Evolutionary conservation across 2,329 filamentous ascomycete genomes (phyloP).

Genomic region (Thielaviopsis populi): DNA sequence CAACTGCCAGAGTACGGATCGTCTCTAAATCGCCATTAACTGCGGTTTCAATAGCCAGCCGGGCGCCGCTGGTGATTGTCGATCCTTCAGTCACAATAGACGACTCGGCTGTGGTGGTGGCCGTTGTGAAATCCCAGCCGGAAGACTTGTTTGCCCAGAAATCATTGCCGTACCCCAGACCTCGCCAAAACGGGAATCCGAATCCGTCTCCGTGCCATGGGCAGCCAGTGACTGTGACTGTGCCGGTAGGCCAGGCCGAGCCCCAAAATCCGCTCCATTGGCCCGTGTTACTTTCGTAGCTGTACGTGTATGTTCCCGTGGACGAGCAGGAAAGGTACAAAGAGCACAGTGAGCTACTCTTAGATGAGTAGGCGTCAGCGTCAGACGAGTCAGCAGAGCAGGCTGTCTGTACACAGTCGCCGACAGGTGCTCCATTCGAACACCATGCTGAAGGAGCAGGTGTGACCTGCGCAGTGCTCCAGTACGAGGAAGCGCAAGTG

Average conservation of each 20-base stretch:
- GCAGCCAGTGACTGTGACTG: constrained; percentile 21
- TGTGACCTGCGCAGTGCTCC: constrained; percentile 19
- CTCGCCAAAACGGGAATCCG: constrained; percentile 19
- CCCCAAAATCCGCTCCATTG: constrained; percentile 17
- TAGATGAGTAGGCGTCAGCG: constrained; percentile 18
- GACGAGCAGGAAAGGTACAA: constrained; percentile 18
- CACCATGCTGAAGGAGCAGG: constrained; percentile 20
- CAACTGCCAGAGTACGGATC: constrained; percentile 19
- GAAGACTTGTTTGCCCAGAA: constrained; percentile 18
- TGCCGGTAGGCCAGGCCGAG: constrained; percentile 18
- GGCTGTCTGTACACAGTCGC: constrained; percentile 19
- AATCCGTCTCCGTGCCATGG: constrained; percentile 20
- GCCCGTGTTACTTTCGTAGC: constrained; percentile 14
- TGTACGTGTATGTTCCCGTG: constrained; percentile 21
- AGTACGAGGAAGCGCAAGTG: constrained; percentile 21
- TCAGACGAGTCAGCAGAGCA: constrained; percentile 19
- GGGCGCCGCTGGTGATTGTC: constrained; percentile 16
- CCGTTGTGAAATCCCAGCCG: constrained; percentile 20
- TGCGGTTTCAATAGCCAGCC: constrained; percentile 16
- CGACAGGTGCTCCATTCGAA: constrained; percentile 16
- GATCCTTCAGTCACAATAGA: constrained; percentile 12
- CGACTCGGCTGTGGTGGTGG: constrained; percentile 18
- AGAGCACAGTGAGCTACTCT: constrained; percentile 20
- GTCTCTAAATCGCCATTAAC: constrained; percentile 17
- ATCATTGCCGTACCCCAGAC: constrained; percentile 18